These are phyloP conservation scores for Argentina anserina DNA, from an alignment of 306 rosid genomes.

Conservation along the genomic window DNA sequence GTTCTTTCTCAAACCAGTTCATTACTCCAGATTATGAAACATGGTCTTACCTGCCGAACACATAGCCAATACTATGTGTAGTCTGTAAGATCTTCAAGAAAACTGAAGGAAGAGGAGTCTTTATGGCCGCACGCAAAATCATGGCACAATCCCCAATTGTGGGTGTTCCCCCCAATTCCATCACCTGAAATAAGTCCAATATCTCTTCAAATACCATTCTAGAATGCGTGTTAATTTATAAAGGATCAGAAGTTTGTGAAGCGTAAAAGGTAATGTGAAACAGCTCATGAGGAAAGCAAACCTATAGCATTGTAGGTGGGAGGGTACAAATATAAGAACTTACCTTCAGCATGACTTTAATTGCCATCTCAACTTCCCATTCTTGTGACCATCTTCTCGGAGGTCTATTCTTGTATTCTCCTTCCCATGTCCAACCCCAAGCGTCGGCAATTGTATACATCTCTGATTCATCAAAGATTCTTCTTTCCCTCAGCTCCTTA, in stretches of 20 bases:
- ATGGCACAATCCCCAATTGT: constrained; percentile 90
- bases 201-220: constrained; percentile 12
- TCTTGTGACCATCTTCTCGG: constrained; percentile 90
- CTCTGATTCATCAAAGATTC: constrained; percentile 80
- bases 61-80: constrained; percentile 79
- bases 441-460: constrained; percentile 94
- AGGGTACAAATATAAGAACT: constrained; percentile 28
- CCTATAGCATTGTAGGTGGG: constrained; percentile 13
- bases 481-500: constrained; percentile 78
- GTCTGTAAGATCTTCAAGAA: constrained; percentile 86
- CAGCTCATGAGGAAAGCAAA: constrained; percentile 15
- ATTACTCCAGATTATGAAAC: constrained; percentile 16
- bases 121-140: constrained; percentile 84
- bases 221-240: neutral
- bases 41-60: constrained; percentile 72
- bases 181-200: constrained; percentile 51
- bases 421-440: constrained; percentile 99
- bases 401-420: constrained; percentile 58
- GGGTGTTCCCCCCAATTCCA: constrained; percentile 87
- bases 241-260: neutral
- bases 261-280: neutral
- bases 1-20: neutral
- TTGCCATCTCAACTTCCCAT: constrained; percentile 90
- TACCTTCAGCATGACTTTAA: constrained; percentile 78
- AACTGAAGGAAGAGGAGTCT: constrained; percentile 77